phyloP scores from a whole-genome alignment of 2,329 filamentous ascomycete genomes.

The Hypoxylon sp. region DNA sequence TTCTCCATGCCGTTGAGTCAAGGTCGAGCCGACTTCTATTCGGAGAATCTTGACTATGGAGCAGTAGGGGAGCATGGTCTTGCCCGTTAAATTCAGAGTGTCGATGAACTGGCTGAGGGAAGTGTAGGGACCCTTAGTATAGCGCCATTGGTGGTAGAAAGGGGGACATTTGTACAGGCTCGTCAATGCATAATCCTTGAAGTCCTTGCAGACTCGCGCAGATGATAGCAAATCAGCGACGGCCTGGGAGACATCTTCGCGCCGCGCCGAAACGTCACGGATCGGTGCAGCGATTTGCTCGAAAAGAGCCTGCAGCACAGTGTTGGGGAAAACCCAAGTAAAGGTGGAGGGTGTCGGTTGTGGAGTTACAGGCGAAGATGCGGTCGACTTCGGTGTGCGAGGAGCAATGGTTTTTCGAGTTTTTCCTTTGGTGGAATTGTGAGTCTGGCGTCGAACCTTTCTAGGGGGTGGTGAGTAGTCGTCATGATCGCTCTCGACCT shows the following conservation, averaged over 20 bases:
- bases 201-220: constrained; percentile 74
- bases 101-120: constrained; percentile 69
- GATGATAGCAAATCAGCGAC: constrained; percentile 69
- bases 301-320: constrained; percentile 79
- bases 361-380: constrained; percentile 12
- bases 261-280: constrained; percentile 59
- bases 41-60: constrained; percentile 79
- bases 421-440: not conserved
- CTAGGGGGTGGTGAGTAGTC: constrained; percentile 20
- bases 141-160: constrained; percentile 62
- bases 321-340: constrained; percentile 70
- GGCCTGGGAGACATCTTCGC: constrained; percentile 60
- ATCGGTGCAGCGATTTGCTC: constrained; percentile 74
- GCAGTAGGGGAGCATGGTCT: constrained; percentile 74
- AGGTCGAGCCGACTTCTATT: constrained; percentile 72
- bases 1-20: constrained; percentile 45
- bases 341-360: constrained; percentile 64
- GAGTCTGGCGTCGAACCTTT: constrained; percentile 24
- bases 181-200: constrained; percentile 80
- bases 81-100: constrained; percentile 54
- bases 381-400: constrained; percentile 24
- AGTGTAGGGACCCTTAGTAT: constrained; percentile 60
- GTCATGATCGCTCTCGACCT: constrained; percentile 30
- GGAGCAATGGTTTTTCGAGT: constrained; percentile 8
- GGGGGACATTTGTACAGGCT: constrained; percentile 80